Conservation (phyloP, 2,329 filamentous ascomycete genomes). For the Fusarium cicatricum region DNA sequence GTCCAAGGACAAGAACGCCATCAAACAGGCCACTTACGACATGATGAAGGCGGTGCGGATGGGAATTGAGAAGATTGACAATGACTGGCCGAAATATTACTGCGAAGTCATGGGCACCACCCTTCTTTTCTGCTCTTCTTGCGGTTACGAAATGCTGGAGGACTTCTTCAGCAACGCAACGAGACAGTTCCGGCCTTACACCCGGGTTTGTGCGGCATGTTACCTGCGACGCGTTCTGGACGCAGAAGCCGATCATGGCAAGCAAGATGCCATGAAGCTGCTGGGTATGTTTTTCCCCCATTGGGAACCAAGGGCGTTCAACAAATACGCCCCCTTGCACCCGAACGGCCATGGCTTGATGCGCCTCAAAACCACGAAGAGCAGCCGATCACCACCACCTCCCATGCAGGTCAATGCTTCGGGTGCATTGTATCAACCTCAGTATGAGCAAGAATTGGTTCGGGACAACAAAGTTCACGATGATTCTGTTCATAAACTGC, state of each 20-base stretch:
- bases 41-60: constrained; percentile 45
- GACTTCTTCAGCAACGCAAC: constrained; percentile 42
- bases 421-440: constrained; percentile 19
- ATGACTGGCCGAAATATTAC: constrained; percentile 41
- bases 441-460: constrained; percentile 19
- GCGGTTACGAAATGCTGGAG: constrained; percentile 45
- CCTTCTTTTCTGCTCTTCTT: constrained; percentile 46
- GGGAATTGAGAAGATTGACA: constrained; percentile 33
- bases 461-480: constrained; percentile 40
- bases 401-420: constrained; percentile 7
- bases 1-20: background rate
- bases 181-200: constrained; percentile 11
- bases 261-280: constrained; percentile 20
- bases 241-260: constrained; percentile 43
- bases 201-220: constrained; percentile 44
- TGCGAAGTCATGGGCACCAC: constrained; percentile 33
- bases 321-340: constrained; percentile 45
- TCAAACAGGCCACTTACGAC: constrained; percentile 43
- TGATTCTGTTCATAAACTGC: constrained; percentile 45
- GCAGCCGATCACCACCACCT: constrained; percentile 11
- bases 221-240: constrained; percentile 42
- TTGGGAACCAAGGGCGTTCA: constrained; percentile 41
- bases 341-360: constrained; percentile 29
- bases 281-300: constrained; percentile 39
- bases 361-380: constrained; percentile 25